A percentile compares a stretch with the other conserved stretches of the same genome.
Evolutionary conservation across 257 asterid genomes (phyloP).

Genomic region (Ehretia macrophylla): DNA sequence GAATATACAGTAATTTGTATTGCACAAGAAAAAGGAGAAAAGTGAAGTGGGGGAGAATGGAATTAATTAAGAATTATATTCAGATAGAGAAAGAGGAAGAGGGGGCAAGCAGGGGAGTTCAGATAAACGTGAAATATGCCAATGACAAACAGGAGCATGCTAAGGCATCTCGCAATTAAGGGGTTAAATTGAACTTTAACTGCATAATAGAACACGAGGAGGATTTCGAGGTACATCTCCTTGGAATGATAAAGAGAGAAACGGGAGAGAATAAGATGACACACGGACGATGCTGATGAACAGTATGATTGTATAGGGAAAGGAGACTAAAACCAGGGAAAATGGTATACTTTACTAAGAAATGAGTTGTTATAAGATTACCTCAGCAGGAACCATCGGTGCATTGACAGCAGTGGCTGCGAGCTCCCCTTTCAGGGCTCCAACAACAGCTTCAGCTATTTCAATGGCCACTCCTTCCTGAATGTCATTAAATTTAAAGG

Average conservation of each 20-base stretch:
- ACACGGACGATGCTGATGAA: neutral
- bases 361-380: conserved; percentile 5
- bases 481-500: conserved; percentile 9
- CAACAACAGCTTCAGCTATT: conserved; percentile 97
- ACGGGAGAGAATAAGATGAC: neutral
- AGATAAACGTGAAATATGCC: no score
- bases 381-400: conserved; percentile 98
- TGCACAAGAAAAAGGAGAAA: neutral
- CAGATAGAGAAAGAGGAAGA: no score
- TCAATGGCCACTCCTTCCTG: conserved; percentile 99
- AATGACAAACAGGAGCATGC: no score
- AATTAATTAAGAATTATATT: no score
- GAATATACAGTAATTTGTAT: neutral
- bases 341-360: neutral
- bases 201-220: no score
- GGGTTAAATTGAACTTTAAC: no score
- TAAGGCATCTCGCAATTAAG: no score
- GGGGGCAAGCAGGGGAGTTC: no score
- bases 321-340: no score
- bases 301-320: neutral
- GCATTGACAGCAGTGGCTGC: conserved; percentile 97
- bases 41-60: neutral
- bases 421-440: conserved; percentile 93
- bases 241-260: no score
- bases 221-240: no score